Base-by-base conservation (phyloP, 495 filamentous ascomycete genomes). In the Talaromyces borbonicus region DNA sequence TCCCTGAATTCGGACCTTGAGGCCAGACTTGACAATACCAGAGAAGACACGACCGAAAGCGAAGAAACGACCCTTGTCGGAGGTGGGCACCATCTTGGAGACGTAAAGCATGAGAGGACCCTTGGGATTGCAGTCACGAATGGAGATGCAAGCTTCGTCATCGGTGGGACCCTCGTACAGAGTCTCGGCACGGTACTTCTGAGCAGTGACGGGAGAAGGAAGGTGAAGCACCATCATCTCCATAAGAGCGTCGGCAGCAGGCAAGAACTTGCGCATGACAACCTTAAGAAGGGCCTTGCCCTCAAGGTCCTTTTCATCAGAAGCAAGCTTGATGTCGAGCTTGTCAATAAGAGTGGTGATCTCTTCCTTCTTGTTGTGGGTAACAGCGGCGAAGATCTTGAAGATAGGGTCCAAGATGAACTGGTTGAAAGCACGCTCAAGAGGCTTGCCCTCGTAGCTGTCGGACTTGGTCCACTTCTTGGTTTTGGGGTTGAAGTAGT, bases 181-280 rank as follows among this genome's bases (percentile, higher is more conserved):
- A 62, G 90, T 95, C 80, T 96, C 92, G 58, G 78, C 81, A 82
- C 92, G 93, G 79, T 99, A 99, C 69, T 76, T 87, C 81, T 99
- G 92, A 55, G 92, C 92, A 52, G 85, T 93, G 52, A 90, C 81
- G 57, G 92, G 92, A 46, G 92, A 97, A 58, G 92, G 92, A 49
- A 99, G 74, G 73, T 99, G 92, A 59, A 99, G 85, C 75, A 96
- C 90, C 84, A 99, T 95, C 92, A 99, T 99, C 80, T 99, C 93
- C 71, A 99, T 67, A 50, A 99, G 85, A 60, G 93, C 93, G 64
- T 99, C 92, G 53, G 92, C 92, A 54, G 92, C 92, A 48, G 92
- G 92, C 53, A 99, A 67, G 84, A 97, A 99, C 62, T 94, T 95
- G 62, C 86, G 75, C 93, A 99, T 97, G 68, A 96, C 78, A 58